Base-by-base conservation (phyloP, 345 rosid genomes). In the Lagerstroemia speciosa region DNA sequence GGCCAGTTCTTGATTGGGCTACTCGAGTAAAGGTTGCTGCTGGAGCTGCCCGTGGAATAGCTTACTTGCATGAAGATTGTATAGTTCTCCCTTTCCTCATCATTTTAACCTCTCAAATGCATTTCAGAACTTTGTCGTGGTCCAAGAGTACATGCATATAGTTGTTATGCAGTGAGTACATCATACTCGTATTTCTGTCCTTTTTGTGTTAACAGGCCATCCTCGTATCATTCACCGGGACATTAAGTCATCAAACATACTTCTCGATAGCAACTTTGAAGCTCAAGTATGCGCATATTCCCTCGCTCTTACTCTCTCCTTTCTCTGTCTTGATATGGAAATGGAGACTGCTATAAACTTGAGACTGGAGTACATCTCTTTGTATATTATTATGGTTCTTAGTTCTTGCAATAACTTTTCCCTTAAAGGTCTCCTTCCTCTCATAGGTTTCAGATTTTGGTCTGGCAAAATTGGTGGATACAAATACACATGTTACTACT, bases 21-120 rank as follows among this genome's bases (percentile, higher is more conserved):
- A 82, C 77, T 20, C 84, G 97, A 72, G 90, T 91, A 50, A 89
- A 75, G 79, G 89, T 89, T 62, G 96, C 97, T 76, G 93, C 91
- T 75, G 99, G 98, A 66, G 96, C 99, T 72, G 99, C 99, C 73
- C 97, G 91, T 62, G 99, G 99, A 79, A 84, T 94, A 60, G 97
- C 99, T 37, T 94, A 94, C 73, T 87, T 94, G 32, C 99, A 94
- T 68, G 99, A 94, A 87, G 99, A 94, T 77, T 94, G 99, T 94
- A 91, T 84, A 64, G 69, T 78, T 64, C 77, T 77, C 63, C 30
- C 32, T 58, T 58, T 27, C 33, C 34, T n/a, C 7, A 30, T 57
- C 33, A 58, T 10, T 58, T 30, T 58, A 8, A 29, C 14, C 17
- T 14, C 12, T 27, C 63, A 58, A 58, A 58, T 29, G 63, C 63